phyloP scores from a whole-genome alignment of 306 rosid genomes.

The Abrus pulchellus region DNA sequence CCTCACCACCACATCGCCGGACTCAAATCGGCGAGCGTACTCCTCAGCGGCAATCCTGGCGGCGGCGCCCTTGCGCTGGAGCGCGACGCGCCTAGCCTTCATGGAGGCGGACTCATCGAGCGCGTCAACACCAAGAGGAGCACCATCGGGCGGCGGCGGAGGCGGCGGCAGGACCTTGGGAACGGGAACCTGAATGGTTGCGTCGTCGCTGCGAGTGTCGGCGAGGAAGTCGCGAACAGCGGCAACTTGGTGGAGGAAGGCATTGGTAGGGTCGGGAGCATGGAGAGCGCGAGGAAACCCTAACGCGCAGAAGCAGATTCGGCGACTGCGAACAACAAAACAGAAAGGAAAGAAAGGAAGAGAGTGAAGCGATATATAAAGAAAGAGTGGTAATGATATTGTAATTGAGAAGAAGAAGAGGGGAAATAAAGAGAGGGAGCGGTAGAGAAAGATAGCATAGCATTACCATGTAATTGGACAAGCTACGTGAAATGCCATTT shows the following conservation, averaged over 20 bases:
- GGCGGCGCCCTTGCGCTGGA: conserved; percentile 92
- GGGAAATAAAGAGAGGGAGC: background rate
- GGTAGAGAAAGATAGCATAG: background rate
- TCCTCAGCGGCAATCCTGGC: conserved; percentile 99
- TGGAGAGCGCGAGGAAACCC: conserved; percentile 54
- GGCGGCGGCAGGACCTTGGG: conserved; percentile 86
- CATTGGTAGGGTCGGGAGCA: conserved; percentile 5
- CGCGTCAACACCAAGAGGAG: conserved; percentile 47
- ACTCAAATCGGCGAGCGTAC: conserved; percentile 84
- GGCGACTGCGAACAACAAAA: conserved; percentile 41
- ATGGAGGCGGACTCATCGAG: conserved; percentile 76
- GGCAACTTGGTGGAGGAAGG: conserved; percentile 60
- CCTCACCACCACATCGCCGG: conserved; percentile 68
- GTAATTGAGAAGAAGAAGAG: background rate
- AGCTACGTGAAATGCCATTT: conserved; percentile 61
- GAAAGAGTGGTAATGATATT: background rate
- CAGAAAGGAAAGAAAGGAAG: background rate
- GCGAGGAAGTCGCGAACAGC: conserved; percentile 64
- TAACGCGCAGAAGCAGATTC: conserved; percentile 56
- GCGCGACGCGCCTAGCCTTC: conserved; percentile 81
- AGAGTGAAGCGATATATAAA: background rate
- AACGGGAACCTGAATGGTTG: conserved; percentile 71
- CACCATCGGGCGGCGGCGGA: conserved; percentile 68
- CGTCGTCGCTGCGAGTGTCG: conserved; percentile 53
- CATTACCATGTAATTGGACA: conserved; percentile 60